A percentile compares a stretch with the other conserved stretches of the same genome.
phyloP scores from a whole-genome alignment of 108 stramenopile species.

The Cylindrotheca closterium region DNA sequence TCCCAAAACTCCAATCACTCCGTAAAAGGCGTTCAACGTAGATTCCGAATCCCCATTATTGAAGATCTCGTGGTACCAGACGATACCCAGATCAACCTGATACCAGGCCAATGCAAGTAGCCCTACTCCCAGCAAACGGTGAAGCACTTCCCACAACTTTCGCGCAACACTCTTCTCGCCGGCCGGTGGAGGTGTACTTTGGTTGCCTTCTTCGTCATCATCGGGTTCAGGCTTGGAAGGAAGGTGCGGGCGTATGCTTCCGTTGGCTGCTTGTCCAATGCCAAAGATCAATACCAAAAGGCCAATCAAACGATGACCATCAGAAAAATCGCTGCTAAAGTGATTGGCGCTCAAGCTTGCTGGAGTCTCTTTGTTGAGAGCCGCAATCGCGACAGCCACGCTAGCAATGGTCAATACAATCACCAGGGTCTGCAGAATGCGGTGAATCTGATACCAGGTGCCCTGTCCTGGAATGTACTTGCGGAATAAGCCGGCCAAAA shows the following conservation, averaged over 20 bases:
- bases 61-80: constrained; percentile 26
- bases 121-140: constrained; percentile 26
- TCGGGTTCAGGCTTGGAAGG: constrained; percentile 4
- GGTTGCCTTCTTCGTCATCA: constrained; percentile 7
- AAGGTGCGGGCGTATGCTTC: constrained; percentile 39
- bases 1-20: constrained; percentile 8
- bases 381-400: constrained; percentile 42
- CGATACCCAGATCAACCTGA: constrained; percentile 37
- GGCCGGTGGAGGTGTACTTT: not conserved
- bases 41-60: constrained; percentile 11
- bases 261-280: constrained; percentile 35
- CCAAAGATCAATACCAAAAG: constrained; percentile 47
- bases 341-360: constrained; percentile 14
- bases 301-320: constrained; percentile 36
- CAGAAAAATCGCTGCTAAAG: constrained; percentile 20
- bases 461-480: constrained; percentile 24
- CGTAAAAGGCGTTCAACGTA: constrained; percentile 22
- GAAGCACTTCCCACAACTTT: constrained; percentile 26
- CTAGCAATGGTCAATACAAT: constrained; percentile 31
- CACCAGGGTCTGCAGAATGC: constrained; percentile 28
- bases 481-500: constrained; percentile 54
- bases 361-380: constrained; percentile 34
- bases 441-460: constrained; percentile 47
- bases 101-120: constrained; percentile 32
- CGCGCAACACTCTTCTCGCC: constrained; percentile 21